Conservation (phyloP, 139 green algal species). For the Chlamydomonas urium region DNA sequence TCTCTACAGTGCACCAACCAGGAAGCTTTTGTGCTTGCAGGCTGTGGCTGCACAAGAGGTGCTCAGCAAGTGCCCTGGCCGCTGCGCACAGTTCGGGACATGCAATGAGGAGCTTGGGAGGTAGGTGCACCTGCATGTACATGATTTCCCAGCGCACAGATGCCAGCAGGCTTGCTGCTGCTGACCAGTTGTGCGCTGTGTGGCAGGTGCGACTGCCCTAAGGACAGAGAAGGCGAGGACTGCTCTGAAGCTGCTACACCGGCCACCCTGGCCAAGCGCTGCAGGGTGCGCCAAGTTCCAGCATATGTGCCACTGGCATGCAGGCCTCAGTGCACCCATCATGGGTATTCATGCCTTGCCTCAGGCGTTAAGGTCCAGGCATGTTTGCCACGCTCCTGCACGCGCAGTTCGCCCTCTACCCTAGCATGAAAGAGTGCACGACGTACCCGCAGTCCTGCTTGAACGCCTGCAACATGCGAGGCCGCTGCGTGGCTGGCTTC, state of each 20-base stretch:
- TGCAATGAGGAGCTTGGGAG: slow-evolving; percentile 32
- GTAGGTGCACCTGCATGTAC: not conserved
- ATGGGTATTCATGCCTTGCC: too few species aligned
- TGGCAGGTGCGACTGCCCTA: slow-evolving; percentile 32
- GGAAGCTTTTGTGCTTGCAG: too few species aligned
- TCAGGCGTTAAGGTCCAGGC: too few species aligned
- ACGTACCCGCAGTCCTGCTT: slow-evolving; percentile 16
- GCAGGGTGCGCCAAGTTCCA: too few species aligned
- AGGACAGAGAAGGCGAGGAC: slow-evolving; percentile 20
- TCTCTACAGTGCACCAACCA: too few species aligned
- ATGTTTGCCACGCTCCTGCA: too few species aligned
- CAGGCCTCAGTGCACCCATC: too few species aligned
- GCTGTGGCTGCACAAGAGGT: not conserved
- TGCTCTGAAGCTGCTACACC: slow-evolving; percentile 22
- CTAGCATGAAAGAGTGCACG: slow-evolving; percentile 24
- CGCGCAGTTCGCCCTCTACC: not conserved
- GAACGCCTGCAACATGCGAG: slow-evolving; percentile 30
- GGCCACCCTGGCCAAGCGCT: too few species aligned
- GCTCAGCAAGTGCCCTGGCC: slow-evolving; percentile 12
- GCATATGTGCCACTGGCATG: too few species aligned
- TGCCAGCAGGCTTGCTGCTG: too few species aligned
- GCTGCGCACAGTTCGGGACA: slow-evolving; percentile 16
- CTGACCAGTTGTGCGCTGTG: not conserved
- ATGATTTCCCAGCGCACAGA: not conserved
- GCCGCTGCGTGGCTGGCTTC: slow-evolving; percentile 24